phyloP scores from a whole-genome alignment of 1,139 yeast species.

The Pichia inconspicua region DNA sequence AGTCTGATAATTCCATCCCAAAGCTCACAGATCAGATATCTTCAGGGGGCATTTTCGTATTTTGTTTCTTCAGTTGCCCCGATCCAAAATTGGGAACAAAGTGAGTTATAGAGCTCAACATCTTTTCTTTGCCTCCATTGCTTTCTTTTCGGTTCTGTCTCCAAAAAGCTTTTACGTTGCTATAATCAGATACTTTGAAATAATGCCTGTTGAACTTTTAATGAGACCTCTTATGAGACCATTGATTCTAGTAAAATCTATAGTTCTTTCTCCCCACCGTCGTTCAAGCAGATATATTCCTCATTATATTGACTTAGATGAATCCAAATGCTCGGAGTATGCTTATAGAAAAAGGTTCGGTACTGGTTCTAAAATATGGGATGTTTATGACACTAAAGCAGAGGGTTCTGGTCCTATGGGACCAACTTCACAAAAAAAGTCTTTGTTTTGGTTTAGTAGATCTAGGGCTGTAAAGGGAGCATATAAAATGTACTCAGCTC shows the following conservation, averaged over 20 bases:
- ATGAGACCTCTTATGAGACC: conserved; percentile 56
- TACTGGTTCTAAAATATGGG: conserved; percentile 47
- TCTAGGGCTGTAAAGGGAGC: conserved; percentile 62
- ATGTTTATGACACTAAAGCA: conserved; percentile 42
- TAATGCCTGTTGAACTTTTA: conserved; percentile 52
- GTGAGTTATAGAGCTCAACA: no score
- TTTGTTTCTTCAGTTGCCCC: not conserved
- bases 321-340: conserved; percentile 32
- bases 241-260: conserved; percentile 45
- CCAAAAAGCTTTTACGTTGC: not conserved
- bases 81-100: not conserved
- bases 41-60: no score
- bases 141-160: not conserved
- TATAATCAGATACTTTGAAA: not conserved
- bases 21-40: no score
- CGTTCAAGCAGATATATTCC: conserved; percentile 51
- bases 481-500: conserved; percentile 45
- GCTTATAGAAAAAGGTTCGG: conserved; percentile 48
- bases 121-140: not conserved
- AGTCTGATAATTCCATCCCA: no score
- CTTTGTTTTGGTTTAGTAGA: conserved; percentile 45
- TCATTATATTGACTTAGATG: conserved; percentile 38
- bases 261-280: conserved; percentile 50
- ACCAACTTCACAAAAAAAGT: conserved; percentile 33
- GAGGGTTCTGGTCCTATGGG: conserved; percentile 30